Percentiles rank a stretch among this genome's conserved stretches.
Conservation (phyloP, 73 alveolate species). For the Tetrahymena borealis region DNA sequence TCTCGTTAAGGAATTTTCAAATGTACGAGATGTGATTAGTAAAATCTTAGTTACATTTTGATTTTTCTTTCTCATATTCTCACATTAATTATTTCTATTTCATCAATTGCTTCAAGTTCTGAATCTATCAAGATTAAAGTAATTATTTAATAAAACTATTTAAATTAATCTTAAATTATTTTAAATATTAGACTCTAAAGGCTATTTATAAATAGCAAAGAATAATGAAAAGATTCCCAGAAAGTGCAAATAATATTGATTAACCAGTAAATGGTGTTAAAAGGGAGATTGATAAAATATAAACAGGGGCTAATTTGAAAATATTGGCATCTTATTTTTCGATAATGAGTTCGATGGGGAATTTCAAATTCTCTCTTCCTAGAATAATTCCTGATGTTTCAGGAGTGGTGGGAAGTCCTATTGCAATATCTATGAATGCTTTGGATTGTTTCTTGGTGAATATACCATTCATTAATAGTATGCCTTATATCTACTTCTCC, state of each 20-base stretch:
- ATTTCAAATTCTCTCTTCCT: not conserved
- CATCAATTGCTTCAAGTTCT: not conserved
- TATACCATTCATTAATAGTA: not conserved
- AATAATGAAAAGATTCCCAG: no score
- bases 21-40: not conserved
- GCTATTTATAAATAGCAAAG: not conserved
- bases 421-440: not conserved
- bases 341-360: not conserved
- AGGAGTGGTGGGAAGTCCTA: not conserved
- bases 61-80: not conserved
- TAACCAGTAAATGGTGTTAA: no score
- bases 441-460: not conserved
- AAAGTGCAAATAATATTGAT: not conserved
- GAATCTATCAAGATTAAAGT: not conserved
- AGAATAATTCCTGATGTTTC: not conserved
- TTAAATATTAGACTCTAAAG: not conserved
- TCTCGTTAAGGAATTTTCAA: not conserved
- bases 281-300: not conserved
- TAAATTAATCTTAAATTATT: no score
- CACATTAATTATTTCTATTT: not conserved
- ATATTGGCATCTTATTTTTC: not conserved
- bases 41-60: not conserved
- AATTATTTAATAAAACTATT: no score
- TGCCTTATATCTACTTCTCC: not conserved
- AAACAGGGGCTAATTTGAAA: not conserved